These are phyloP conservation scores for Trichoderma brevicompactum DNA, from an alignment of 2,329 filamentous ascomycete genomes.

Conservation along the genomic window DNA sequence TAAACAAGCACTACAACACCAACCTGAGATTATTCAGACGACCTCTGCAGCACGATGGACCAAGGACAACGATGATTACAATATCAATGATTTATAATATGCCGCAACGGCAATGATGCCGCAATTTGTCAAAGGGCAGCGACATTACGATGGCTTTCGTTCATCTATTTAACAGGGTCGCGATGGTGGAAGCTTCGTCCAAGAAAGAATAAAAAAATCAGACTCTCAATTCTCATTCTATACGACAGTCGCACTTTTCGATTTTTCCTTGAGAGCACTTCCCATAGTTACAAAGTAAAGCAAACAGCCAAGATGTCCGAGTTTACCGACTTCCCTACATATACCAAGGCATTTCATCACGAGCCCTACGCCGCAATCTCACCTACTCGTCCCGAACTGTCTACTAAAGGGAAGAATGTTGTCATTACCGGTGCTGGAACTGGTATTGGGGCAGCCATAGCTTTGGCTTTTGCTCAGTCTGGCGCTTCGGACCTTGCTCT, in stretches of 20 bases:
- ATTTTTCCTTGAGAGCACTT: too few relatives aligned
- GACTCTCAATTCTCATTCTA: too few relatives aligned
- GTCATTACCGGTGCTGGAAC: conserved; percentile 68
- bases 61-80: background rate
- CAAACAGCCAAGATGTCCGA: background rate
- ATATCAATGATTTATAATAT: background rate
- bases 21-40: too few relatives aligned
- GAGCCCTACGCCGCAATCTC: conserved; percentile 41
- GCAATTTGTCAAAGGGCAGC: too few relatives aligned
- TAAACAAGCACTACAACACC: too few relatives aligned
- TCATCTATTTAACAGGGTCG: too few relatives aligned
- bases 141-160: too few relatives aligned
- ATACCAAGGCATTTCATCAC: conserved; percentile 30
- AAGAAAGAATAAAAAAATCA: too few relatives aligned
- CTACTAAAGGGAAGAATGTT: conserved; percentile 52
- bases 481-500: conserved; percentile 46
- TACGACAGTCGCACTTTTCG: too few relatives aligned
- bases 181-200: too few relatives aligned
- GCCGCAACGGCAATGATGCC: background rate
- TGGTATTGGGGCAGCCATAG: conserved; percentile 67
- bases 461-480: conserved; percentile 57
- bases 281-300: background rate
- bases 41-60: background rate
- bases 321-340: conserved; percentile 11
- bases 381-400: conserved; percentile 42